phyloP scores from a whole-genome alignment of 2,329 filamentous ascomycete species.

The Colletotrichum scovillei region DNA sequence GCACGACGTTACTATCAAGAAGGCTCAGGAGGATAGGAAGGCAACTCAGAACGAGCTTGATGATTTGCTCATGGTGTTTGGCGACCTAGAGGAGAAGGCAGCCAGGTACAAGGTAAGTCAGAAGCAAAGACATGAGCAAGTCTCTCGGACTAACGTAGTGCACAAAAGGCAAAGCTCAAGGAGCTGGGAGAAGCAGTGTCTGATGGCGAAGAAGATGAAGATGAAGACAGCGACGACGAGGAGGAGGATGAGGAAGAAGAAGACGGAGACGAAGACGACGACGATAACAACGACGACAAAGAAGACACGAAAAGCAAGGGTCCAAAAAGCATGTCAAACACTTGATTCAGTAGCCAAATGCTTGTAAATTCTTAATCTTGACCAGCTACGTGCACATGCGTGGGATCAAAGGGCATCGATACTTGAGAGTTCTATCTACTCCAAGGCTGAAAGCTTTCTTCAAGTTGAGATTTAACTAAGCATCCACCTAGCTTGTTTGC shows the following conservation, averaged over 20 bases:
- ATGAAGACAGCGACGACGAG: slow-evolving; percentile 61
- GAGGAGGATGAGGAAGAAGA: slow-evolving; percentile 54
- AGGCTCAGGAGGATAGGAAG: slow-evolving; percentile 72
- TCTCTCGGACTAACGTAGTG: slow-evolving; percentile 24
- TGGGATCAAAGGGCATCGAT: neutral
- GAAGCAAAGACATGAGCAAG: neutral
- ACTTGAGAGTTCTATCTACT: neutral
- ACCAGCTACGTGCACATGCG: neutral
- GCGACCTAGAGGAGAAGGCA: slow-evolving; percentile 82
- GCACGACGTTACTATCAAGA: slow-evolving; percentile 47
- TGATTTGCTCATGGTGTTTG: slow-evolving; percentile 84
- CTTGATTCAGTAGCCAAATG: neutral
- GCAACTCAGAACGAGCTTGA: slow-evolving; percentile 79
- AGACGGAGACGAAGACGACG: slow-evolving; percentile 45
- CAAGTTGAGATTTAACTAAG: neutral
- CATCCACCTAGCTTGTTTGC: neutral
- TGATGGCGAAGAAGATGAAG: slow-evolving; percentile 76
- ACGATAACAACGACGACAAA: slow-evolving; percentile 44
- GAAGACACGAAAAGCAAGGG: slow-evolving; percentile 37
- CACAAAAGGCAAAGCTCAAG: slow-evolving; percentile 65
- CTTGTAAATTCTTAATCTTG: neutral
- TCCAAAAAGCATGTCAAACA: slow-evolving; percentile 25
- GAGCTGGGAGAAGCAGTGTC: slow-evolving; percentile 78
- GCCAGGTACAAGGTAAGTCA: slow-evolving; percentile 76
- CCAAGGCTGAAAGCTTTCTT: neutral